These are phyloP conservation scores for Kalaharituber pfeilii DNA, from an alignment of 2,329 filamentous ascomycete genomes.

Conservation along the genomic window DNA sequence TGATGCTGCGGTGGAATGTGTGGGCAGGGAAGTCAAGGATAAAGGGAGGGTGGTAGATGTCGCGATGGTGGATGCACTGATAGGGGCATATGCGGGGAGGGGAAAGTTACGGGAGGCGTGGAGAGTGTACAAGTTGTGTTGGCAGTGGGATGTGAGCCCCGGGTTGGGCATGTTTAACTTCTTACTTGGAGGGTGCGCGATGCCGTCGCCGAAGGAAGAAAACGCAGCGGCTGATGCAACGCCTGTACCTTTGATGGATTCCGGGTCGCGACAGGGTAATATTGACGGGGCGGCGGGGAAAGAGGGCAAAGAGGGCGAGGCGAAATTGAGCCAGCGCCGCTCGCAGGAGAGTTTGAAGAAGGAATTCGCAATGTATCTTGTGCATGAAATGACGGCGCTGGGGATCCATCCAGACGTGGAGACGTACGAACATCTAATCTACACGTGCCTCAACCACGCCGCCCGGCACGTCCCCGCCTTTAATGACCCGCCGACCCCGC, in stretches of 20 bases:
- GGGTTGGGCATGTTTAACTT: constrained; percentile 43
- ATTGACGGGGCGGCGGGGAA: background rate
- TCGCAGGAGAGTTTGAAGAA: constrained; percentile 26
- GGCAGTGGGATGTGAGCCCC: constrained; percentile 30
- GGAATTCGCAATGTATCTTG: constrained; percentile 42
- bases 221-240: constrained; percentile 20
- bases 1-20: background rate
- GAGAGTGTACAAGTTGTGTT: constrained; percentile 41
- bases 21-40: background rate
- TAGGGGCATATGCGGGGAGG: constrained; percentile 35
- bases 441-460: constrained; percentile 33
- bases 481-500: background rate
- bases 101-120: constrained; percentile 35
- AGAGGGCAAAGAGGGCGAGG: too few relatives aligned
- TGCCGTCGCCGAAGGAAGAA: constrained; percentile 9
- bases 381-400: constrained; percentile 43
- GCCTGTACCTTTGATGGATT: background rate
- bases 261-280: background rate
- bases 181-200: constrained; percentile 36
- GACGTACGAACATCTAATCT: constrained; percentile 45
- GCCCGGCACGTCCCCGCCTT: background rate
- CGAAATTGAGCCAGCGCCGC: background rate
- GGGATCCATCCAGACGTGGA: constrained; percentile 37
- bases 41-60: constrained; percentile 23
- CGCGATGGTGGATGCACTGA: constrained; percentile 32